These are phyloP conservation scores for Cordyceps tenuipes DNA, from an alignment of 2,329 filamentous ascomycete species.

Conservation along the genomic window DNA sequence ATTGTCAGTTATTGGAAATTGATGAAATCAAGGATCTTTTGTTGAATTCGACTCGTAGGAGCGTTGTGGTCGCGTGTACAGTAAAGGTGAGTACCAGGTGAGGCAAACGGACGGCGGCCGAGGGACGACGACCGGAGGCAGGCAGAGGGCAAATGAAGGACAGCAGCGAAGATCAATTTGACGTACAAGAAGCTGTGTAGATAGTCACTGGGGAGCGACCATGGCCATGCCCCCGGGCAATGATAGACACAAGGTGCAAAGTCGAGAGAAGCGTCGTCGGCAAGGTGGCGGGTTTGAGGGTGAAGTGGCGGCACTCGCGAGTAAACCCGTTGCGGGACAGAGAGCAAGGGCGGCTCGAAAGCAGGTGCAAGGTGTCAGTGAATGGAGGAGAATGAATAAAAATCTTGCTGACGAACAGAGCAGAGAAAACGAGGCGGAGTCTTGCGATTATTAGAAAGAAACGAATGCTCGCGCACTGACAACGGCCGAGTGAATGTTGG, in stretches of 20 bases:
- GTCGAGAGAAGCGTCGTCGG: neutral
- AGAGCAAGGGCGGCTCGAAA: neutral
- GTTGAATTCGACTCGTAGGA: neutral
- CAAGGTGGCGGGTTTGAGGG: slow-evolving; percentile 3
- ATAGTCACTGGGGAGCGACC: slow-evolving; percentile 7
- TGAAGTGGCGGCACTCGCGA: neutral
- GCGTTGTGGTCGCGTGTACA: neutral
- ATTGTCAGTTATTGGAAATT: neutral
- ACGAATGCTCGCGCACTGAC: neutral
- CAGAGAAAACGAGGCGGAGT: neutral
- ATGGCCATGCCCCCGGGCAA: slow-evolving; percentile 11
- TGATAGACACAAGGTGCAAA: neutral
- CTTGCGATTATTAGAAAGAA: neutral
- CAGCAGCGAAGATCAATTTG: neutral
- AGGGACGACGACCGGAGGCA: neutral
- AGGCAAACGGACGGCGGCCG: neutral
- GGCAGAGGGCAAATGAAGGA: neutral
- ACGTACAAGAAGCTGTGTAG: neutral
- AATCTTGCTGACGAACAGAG: neutral
- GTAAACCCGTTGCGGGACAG: slow-evolving; percentile 3
- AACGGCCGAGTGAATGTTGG: slow-evolving; percentile 7
- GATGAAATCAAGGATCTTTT: neutral
- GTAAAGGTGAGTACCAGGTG: neutral
- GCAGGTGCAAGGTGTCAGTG: neutral
- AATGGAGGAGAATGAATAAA: neutral